Base-by-base conservation (phyloP, 2,329 filamentous ascomycete genomes). In the Pezicula neosporulosa region DNA sequence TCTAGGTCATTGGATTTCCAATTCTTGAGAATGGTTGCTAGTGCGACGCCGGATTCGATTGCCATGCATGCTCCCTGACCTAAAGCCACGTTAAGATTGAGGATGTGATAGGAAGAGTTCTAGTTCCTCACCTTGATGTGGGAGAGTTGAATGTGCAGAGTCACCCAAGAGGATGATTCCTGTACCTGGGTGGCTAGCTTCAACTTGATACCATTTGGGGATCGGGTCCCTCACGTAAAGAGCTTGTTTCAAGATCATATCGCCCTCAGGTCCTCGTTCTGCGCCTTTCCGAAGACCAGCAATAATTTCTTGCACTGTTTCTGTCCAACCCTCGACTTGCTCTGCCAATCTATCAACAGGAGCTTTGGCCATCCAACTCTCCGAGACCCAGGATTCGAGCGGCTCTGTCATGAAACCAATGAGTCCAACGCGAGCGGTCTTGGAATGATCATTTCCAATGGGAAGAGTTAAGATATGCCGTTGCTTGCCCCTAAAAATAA, bases 151-250 rank as follows among this genome's bases (percentile, higher is more conserved):
- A 45, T 49, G 47, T 6, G 50, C 50, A n/a, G 50, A 49, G 27
- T 52, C 50, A 6, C 50, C 50, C n/a, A 52, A 27, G 16, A 52
- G 41, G 1, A 49, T 44, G 39, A 49, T 49, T 7, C 48, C 48
- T 13, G n/a, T 18, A 12, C 15, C 39, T 37, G 27, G 30, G 15
- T 35, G 18, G 18, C 27, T 16, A 13, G 16, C 39, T 28, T 44
- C 39, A 37, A 44, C 27, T 30, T 9, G 9, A 30, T 44, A 38
- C 39, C 38, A 38, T 36, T 39, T 49, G 35, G 28, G 38, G 24
- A 49, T 9, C 4, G 41, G 28, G 28, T 44, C n/a, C 7, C 39
- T 18, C 18, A 42, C 39, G 18, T 42, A 42, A 2, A 42, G 39
- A 42, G 39, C 39, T 19, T 42, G 39, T 8, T 42, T 42, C 39